A percentile compares a stretch with the other conserved stretches of the same genome.
Evolutionary conservation across 140 eudicot species (phyloP).

Genomic region (Anethum foeniculum): DNA sequence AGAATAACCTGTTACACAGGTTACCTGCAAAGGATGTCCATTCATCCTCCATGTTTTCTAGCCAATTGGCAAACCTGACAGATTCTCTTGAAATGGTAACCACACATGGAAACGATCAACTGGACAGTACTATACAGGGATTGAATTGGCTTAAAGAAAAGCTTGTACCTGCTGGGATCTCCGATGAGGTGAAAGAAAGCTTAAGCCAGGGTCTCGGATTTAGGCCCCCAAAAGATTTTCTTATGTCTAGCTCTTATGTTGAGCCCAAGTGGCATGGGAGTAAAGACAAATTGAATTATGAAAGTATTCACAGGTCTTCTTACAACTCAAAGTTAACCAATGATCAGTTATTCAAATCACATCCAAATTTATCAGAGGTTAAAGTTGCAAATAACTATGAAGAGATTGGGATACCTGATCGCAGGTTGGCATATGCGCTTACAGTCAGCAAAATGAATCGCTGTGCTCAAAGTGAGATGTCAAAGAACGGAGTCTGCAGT

Average conservation of each 20-base stretch:
- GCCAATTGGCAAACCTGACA: background rate
- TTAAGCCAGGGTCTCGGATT: background rate
- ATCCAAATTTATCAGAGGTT: slow-evolving; percentile 5
- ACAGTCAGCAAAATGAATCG: background rate
- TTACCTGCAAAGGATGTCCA: slow-evolving; percentile 7
- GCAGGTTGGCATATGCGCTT: slow-evolving; percentile 2
- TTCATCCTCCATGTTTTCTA: slow-evolving; percentile 6
- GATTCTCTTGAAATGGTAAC: background rate
- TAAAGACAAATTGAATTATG: background rate
- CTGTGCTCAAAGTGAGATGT: background rate
- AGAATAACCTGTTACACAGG: background rate
- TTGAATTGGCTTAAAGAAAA: background rate
- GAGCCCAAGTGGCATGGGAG: background rate
- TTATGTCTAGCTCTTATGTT: slow-evolving; percentile 1
- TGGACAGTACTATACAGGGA: background rate
- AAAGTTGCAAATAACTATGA: slow-evolving; percentile 6
- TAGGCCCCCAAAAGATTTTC: background rate
- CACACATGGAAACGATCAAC: background rate
- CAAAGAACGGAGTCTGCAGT: background rate
- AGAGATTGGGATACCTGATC: background rate
- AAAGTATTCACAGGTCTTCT: background rate
- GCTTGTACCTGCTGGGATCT: background rate
- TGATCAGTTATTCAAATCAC: background rate
- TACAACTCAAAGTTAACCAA: background rate
- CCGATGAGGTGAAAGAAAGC: background rate